Percentiles rank a stretch among this genome's conserved stretches.
Evolutionary conservation across 805 yeast genomes (phyloP).

Genomic region (Saccharomyces eubayanus): DNA sequence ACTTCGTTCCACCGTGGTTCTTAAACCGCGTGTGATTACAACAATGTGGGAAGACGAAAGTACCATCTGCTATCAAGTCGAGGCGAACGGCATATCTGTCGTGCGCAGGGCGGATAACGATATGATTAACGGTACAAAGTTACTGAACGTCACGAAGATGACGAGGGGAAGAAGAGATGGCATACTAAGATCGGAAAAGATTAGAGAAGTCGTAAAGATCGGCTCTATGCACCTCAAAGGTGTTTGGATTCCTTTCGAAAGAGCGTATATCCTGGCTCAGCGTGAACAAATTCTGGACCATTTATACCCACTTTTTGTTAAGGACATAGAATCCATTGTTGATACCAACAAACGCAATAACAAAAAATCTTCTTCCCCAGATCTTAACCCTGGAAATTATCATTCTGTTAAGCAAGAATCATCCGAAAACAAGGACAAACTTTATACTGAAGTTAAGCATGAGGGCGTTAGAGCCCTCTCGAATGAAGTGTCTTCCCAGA

Average conservation of each 20-base stretch:
- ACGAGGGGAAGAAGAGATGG: constrained; percentile 85
- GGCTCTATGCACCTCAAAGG: constrained; percentile 87
- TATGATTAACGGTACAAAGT: constrained; percentile 79
- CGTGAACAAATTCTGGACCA: constrained; percentile 64
- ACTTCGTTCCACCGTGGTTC: neutral
- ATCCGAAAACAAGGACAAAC: neutral
- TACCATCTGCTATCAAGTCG: constrained; percentile 78
- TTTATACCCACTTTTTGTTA: constrained; percentile 60
- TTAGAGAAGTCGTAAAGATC: constrained; percentile 72
- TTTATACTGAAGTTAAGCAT: neutral
- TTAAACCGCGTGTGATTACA: constrained; percentile 57
- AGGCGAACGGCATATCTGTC: constrained; percentile 70
- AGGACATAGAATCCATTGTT: constrained; percentile 47
- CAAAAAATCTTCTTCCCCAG: neutral
- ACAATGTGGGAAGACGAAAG: constrained; percentile 91
- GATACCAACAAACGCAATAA: neutral
- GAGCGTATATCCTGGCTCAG: constrained; percentile 76
- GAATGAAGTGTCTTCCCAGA: neutral
- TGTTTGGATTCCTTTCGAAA: constrained; percentile 82
- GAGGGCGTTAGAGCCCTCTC: neutral
- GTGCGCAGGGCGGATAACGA: constrained; percentile 79
- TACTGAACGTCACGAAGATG: constrained; percentile 77
- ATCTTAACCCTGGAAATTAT: neutral
- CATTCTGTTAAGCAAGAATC: neutral
- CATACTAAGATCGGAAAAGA: constrained; percentile 67